Percentiles rank a stretch among this genome's conserved stretches.
Conservation (phyloP, 495 filamentous ascomycete genomes). For the Apiosordaria backusii region DNA sequence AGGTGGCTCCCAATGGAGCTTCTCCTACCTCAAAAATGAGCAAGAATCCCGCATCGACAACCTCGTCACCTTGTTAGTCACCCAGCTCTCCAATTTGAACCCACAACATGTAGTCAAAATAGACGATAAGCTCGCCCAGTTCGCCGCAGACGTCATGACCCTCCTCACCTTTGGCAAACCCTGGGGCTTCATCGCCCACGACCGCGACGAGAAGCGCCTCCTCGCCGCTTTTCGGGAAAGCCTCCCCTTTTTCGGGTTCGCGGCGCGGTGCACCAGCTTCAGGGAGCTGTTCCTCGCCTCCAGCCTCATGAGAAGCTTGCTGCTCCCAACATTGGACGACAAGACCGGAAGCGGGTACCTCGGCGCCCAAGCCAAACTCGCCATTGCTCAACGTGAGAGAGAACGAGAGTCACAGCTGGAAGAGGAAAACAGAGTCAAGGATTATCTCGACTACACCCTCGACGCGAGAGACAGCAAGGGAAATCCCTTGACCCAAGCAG, state of each 20-base stretch:
- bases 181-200: constrained; percentile 15
- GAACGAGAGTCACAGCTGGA: constrained; percentile 6
- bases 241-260: constrained; percentile 7
- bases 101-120: not conserved
- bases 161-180: constrained; percentile 9
- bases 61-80: constrained; percentile 8
- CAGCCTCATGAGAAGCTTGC: constrained; percentile 4
- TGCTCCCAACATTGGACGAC: constrained; percentile 1
- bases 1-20: constrained; percentile 9
- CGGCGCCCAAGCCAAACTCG: not conserved
- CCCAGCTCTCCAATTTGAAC: not conserved
- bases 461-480: not conserved
- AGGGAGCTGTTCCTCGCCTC: not conserved
- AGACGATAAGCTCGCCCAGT: constrained; percentile 13
- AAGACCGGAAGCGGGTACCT: not conserved
- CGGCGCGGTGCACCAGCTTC: not conserved
- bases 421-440: not conserved
- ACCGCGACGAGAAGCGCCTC: constrained; percentile 11
- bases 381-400: not conserved
- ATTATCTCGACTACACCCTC: not conserved
- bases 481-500: not conserved
- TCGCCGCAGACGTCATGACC: constrained; percentile 20
- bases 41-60: constrained; percentile 53
- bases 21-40: constrained; percentile 39
- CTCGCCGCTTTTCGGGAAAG: not conserved